phyloP scores from a whole-genome alignment of 2,329 filamentous ascomycete species.

The Teratosphaeria viscida region DNA sequence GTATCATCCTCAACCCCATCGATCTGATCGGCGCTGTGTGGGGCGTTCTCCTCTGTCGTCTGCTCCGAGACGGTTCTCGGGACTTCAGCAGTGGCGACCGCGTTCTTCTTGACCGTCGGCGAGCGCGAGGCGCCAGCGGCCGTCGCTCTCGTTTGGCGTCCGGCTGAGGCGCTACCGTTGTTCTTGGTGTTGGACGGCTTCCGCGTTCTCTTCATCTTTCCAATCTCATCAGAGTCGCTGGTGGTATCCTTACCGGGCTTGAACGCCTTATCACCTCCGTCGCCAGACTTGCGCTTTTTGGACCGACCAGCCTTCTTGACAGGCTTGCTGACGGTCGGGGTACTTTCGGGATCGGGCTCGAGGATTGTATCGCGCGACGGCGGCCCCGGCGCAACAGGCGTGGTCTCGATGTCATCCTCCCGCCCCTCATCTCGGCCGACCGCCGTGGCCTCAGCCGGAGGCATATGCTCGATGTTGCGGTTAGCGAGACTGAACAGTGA shows the following conservation, averaged over 20 bases:
- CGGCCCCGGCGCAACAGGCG: not conserved
- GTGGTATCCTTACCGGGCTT: constrained; percentile 13
- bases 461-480: constrained; percentile 6
- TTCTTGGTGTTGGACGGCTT: constrained; percentile 7
- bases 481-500: constrained; percentile 14
- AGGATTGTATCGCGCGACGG: constrained; percentile 6
- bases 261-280: constrained; percentile 15
- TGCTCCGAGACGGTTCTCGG: not conserved
- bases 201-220: constrained; percentile 22
- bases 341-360: constrained; percentile 21
- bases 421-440: not conserved
- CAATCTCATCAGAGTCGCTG: constrained; percentile 15
- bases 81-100: not conserved
- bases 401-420: not conserved
- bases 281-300: constrained; percentile 21
- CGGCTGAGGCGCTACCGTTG: constrained; percentile 3
- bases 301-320: constrained; percentile 11
- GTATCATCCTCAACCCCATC: constrained; percentile 6
- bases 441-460: not conserved
- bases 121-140: constrained; percentile 8
- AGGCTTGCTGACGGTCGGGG: constrained; percentile 16
- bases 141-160: not conserved
- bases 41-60: not conserved
- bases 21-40: constrained; percentile 17
- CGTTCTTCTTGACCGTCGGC: constrained; percentile 8